A percentile compares a stretch with the other conserved stretches of the same genome.
phyloP scores from a whole-genome alignment of 164 flowering plant genomes.

The Liriodendron chinense region DNA sequence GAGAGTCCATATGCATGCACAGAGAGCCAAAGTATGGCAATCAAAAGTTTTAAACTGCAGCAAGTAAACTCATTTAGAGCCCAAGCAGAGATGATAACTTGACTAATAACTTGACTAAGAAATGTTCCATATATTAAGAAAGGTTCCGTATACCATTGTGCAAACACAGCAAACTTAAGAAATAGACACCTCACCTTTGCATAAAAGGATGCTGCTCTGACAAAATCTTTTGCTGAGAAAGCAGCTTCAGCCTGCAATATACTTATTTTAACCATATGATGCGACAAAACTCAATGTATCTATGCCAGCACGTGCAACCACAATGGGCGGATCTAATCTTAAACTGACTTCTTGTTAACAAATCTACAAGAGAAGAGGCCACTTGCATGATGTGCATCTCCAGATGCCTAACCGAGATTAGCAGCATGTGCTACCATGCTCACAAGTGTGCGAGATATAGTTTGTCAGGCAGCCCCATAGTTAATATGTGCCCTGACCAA shows the following conservation, averaged over 20 bases:
- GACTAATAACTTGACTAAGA: too few relatives aligned
- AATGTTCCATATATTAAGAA: neutral
- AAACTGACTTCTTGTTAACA: neutral
- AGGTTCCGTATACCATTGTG: neutral
- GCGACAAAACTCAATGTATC: neutral
- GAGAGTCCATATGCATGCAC: too few relatives aligned
- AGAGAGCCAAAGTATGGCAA: too few relatives aligned
- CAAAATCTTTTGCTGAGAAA: slow-evolving; percentile 70
- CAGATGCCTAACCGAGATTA: neutral
- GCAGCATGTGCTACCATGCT: neutral
- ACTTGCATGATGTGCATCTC: neutral
- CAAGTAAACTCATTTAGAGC: too few relatives aligned
- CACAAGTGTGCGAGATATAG: too few relatives aligned
- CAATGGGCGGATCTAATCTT: neutral
- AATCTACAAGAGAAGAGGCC: neutral
- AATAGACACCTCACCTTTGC: slow-evolving; percentile 64
- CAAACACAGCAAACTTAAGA: slow-evolving; percentile 12
- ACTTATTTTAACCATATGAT: slow-evolving; percentile 1
- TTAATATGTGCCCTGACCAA: too few relatives aligned
- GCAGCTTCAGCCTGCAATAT: slow-evolving; percentile 93
- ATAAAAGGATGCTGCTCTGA: slow-evolving; percentile 92
- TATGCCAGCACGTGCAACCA: neutral
- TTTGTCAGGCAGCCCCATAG: too few relatives aligned
- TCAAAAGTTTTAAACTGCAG: too few relatives aligned
- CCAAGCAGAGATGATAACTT: too few relatives aligned